These are phyloP conservation scores for Xylaria longipes DNA, from an alignment of 495 filamentous ascomycete genomes.

Conservation along the genomic window DNA sequence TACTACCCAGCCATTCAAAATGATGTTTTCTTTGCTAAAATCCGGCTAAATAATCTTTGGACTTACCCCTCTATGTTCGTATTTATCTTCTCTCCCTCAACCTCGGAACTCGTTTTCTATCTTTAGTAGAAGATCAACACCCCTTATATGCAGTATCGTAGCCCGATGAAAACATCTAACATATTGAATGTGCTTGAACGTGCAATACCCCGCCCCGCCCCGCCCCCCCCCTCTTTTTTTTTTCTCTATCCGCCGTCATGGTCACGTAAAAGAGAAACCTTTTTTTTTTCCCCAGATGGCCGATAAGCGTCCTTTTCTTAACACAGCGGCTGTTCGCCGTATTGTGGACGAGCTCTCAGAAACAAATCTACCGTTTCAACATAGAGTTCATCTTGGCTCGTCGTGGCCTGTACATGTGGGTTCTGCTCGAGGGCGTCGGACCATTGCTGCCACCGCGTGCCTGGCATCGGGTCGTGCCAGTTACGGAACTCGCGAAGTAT, in stretches of 20 bases:
- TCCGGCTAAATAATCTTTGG: background rate
- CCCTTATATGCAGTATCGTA: background rate
- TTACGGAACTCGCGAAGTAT: conserved; percentile 81
- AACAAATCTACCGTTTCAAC: conserved; percentile 71
- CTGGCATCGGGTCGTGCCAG: conserved; percentile 75
- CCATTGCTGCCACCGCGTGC: conserved; percentile 78
- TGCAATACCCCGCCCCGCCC: too few species aligned
- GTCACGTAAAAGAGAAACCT: background rate
- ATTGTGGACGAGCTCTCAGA: conserved; percentile 45
- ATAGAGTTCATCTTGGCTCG: conserved; percentile 76
- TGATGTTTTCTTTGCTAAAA: background rate
- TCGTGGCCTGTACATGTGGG: conserved; percentile 76
- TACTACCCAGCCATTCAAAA: background rate
- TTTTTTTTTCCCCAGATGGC: background rate
- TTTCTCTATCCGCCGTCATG: conserved; percentile 13
- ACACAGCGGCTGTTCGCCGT: conserved; percentile 29
- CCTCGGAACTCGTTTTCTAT: background rate
- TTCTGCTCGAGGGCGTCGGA: conserved; percentile 80
- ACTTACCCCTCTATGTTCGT: background rate
- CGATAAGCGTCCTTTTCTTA: conserved; percentile 14
- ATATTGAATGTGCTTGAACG: background rate
- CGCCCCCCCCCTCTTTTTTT: background rate
- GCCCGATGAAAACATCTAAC: background rate
- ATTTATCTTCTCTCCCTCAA: background rate
- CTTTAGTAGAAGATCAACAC: background rate